Percentiles rank a stretch among this genome's conserved stretches.
Conservation (phyloP, 306 rosid species). For the Medicago lupulina region DNA sequence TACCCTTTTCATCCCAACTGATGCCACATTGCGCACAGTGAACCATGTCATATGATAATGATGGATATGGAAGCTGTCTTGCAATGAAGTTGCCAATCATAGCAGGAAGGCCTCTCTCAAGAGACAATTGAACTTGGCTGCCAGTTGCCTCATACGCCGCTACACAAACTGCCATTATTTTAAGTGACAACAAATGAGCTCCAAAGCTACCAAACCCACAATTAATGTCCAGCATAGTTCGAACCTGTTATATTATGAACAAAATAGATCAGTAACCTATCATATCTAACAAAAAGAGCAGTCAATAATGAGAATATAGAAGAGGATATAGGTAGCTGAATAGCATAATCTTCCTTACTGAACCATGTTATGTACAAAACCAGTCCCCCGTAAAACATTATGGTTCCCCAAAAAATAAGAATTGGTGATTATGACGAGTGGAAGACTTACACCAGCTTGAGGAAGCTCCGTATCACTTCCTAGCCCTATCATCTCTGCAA, state of each 20-base stretch:
- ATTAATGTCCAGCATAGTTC: constrained; percentile 77
- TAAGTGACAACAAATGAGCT: constrained; percentile 84
- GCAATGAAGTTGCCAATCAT: constrained; percentile 80
- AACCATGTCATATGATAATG: constrained; percentile 91
- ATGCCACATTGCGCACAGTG: constrained; percentile 97
- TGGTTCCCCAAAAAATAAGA: constrained; percentile 32
- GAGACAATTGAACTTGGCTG: constrained; percentile 98
- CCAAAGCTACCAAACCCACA: constrained; percentile 99
- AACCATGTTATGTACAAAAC: constrained; percentile 18
- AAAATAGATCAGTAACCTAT: constrained; percentile 39
- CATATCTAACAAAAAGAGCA: constrained; percentile 13
- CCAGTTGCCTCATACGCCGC: constrained; percentile 97
- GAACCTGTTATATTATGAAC: constrained; percentile 66
- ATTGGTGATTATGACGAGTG: constrained; percentile 5
- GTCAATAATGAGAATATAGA: constrained; percentile 18
- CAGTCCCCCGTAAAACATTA: constrained; percentile 25
- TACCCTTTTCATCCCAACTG: constrained; percentile 88
- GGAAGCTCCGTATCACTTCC: constrained; percentile 77
- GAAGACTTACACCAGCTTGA: constrained; percentile 87
- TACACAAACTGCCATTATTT: constrained; percentile 86
- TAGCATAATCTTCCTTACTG: constrained; percentile 28
- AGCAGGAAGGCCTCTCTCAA: constrained; percentile 99
- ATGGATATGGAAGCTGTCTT: constrained; percentile 92
- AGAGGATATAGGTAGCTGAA: constrained; percentile 21
- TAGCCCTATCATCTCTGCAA: constrained; percentile 96